Evolutionary conservation across 441 rosid genomes (phyloP).

Genomic region (Gossypium trilobum): DNA sequence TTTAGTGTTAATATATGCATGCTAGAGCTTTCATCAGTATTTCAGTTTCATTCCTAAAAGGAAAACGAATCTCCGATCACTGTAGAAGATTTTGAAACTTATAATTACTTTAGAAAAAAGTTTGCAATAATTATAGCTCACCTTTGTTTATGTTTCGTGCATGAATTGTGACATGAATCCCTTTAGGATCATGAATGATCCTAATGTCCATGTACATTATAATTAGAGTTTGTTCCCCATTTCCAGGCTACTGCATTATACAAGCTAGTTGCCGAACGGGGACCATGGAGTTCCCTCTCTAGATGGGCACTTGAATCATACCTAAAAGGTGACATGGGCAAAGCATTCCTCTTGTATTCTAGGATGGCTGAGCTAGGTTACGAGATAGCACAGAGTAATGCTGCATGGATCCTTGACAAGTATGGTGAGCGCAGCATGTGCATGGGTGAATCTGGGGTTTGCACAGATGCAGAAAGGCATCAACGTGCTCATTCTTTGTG

Average conservation of each 20-base stretch:
- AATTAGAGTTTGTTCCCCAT: neutral
- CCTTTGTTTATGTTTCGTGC: neutral
- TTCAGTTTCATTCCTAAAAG: neutral
- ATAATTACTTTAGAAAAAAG: neutral
- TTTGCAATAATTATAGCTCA: neutral
- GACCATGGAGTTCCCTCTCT: slow-evolving; percentile 97
- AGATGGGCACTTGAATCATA: slow-evolving; percentile 98
- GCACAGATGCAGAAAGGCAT: slow-evolving; percentile 82
- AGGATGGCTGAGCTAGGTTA: slow-evolving; percentile 98
- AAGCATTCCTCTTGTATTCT: slow-evolving; percentile 72
- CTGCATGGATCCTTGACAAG: slow-evolving; percentile 98
- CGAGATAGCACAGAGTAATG: slow-evolving; percentile 95
- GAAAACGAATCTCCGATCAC: neutral
- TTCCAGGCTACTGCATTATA: slow-evolving; percentile 82
- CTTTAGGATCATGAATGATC: slow-evolving; percentile 2
- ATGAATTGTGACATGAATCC: neutral
- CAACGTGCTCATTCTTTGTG: slow-evolving; percentile 87
- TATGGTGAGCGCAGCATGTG: slow-evolving; percentile 90
- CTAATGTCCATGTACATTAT: neutral
- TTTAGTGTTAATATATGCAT: neutral
- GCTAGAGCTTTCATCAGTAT: neutral
- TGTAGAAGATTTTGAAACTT: neutral
- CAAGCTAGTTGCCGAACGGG: slow-evolving; percentile 95
- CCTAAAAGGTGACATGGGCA: slow-evolving; percentile 84
- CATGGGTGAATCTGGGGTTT: slow-evolving; percentile 84